Evolutionary conservation across 2,329 filamentous ascomycete genomes (phyloP).

Genomic region (Penicillium sp.): DNA sequence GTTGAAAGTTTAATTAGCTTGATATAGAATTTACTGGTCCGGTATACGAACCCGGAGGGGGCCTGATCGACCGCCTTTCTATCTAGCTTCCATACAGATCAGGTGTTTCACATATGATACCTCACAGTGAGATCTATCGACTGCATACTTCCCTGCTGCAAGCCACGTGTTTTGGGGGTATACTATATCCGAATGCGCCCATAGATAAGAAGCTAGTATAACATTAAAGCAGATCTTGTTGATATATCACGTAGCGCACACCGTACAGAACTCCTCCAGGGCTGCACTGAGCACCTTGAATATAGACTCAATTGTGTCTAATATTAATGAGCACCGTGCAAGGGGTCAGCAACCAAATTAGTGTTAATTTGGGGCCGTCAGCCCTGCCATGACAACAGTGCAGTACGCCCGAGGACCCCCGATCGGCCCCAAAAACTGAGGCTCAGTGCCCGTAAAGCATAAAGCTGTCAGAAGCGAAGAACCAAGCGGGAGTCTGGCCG

Average conservation of each 20-base stretch:
- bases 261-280: no score
- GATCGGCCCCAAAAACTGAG: slow-evolving; percentile 11
- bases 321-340: not conserved
- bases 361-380: not conserved
- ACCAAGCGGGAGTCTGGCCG: not conserved
- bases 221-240: not conserved
- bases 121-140: slow-evolving; percentile 1
- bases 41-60: not conserved
- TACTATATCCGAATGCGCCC: not conserved
- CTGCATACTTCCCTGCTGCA: not conserved
- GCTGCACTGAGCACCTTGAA: not conserved
- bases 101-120: not conserved
- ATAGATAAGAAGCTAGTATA: not conserved
- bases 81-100: not conserved
- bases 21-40: not conserved
- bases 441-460: not conserved
- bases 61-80: not conserved
- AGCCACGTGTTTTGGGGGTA: not conserved
- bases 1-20: not conserved
- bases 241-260: not conserved
- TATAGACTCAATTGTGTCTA: no score
- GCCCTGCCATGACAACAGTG: not conserved
- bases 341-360: not conserved
- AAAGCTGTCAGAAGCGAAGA: not conserved
- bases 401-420: not conserved